Evolutionary conservation across 345 rosid species (phyloP).

Genomic region (Firmiana major): DNA sequence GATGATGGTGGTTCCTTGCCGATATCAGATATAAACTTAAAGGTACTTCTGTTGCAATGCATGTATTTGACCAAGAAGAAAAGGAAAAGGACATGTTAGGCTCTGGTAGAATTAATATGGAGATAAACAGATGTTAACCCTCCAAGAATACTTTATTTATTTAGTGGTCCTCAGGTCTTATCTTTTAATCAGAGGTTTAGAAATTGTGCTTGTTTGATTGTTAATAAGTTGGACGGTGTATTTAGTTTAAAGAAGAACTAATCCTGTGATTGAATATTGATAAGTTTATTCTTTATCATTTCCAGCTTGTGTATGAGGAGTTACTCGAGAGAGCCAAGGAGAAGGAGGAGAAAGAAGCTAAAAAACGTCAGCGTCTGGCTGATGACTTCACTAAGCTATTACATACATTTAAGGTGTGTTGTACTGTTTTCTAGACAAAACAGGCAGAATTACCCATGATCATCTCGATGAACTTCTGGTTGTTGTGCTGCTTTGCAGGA

Average conservation of each 20-base stretch:
- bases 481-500: conserved; percentile 49
- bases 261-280: neutral
- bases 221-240: neutral
- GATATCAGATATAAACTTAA: conserved; percentile 71
- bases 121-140: neutral
- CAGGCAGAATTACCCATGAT: neutral
- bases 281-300: conserved; percentile 15
- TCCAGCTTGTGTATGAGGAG: conserved; percentile 83
- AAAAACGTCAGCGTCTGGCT: conserved; percentile 77
- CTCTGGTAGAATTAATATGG: neutral
- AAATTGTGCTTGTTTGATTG: neutral
- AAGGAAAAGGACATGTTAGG: neutral
- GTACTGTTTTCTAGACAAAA: neutral
- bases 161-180: neutral
- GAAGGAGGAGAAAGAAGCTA: conserved; percentile 95
- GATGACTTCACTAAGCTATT: conserved; percentile 81
- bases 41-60: conserved; percentile 41
- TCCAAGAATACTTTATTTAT: neutral
- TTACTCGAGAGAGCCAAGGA: conserved; percentile 81
- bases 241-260: neutral
- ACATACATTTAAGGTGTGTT: conserved; percentile 59
- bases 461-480: neutral
- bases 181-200: neutral
- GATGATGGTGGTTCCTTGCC: conserved; percentile 46
- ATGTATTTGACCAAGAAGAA: neutral